Percentiles rank a stretch among this genome's conserved stretches.
Evolutionary conservation across 2,329 filamentous ascomycete species (phyloP).

Genomic region (Sporothrix globosa): DNA sequence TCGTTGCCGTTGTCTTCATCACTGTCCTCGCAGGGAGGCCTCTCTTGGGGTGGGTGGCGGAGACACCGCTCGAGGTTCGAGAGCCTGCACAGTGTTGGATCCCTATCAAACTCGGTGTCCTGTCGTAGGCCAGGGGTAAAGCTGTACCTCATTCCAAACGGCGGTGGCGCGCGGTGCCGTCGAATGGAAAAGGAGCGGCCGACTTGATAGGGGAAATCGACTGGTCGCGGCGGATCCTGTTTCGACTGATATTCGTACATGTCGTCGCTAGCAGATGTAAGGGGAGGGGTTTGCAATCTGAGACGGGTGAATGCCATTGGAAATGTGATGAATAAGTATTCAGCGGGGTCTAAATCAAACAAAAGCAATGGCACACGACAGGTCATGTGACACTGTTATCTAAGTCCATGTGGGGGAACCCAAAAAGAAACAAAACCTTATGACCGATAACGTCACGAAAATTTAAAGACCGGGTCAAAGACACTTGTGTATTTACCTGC

Average conservation of each 20-base stretch:
- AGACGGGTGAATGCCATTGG: too few relatives aligned
- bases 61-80: neutral
- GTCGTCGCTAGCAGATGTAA: neutral
- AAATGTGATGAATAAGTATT: too few relatives aligned
- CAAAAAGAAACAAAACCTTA: too few relatives aligned
- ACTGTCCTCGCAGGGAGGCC: neutral
- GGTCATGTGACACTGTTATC: too few relatives aligned
- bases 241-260: neutral
- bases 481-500: too few relatives aligned
- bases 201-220: constrained; percentile 4
- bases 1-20: constrained; percentile 4
- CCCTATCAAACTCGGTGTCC: neutral
- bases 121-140: neutral
- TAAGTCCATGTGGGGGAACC: too few relatives aligned
- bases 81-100: neutral
- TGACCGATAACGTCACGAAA: too few relatives aligned
- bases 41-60: neutral
- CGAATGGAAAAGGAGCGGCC: constrained; percentile 7
- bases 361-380: too few relatives aligned
- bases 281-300: neutral
- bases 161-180: neutral
- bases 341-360: too few relatives aligned
- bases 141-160: neutral
- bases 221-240: neutral
- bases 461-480: too few relatives aligned